Conservation (phyloP, 768 basidiomycete genomes). For the Termitomyces heimii region DNA sequence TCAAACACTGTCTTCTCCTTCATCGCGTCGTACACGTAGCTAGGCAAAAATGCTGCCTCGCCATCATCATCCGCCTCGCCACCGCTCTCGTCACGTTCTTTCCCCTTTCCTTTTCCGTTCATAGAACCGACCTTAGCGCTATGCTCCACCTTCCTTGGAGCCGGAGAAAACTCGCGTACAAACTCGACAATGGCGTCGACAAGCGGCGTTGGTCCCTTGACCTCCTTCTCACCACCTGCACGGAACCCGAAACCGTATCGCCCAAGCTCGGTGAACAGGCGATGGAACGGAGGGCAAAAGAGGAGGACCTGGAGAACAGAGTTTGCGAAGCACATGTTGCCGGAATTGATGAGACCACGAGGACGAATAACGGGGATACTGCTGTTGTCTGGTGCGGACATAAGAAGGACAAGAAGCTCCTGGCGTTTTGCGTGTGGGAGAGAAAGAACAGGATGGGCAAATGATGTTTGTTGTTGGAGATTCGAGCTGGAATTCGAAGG, state of each 20-base stretch:
- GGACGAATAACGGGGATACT: slow-evolving; percentile 38
- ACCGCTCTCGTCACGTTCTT: slow-evolving; percentile 20
- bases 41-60: slow-evolving; percentile 75
- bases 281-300: slow-evolving; percentile 84
- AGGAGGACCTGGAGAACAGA: slow-evolving; percentile 87
- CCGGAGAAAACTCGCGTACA: slow-evolving; percentile 63
- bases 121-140: slow-evolving; percentile 32
- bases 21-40: slow-evolving; percentile 87
- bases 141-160: slow-evolving; percentile 18
- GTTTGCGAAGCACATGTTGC: slow-evolving; percentile 98
- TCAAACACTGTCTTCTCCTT: slow-evolving; percentile 93
- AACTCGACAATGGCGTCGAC: slow-evolving; percentile 70
- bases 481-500: slow-evolving; percentile 9
- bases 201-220: slow-evolving; percentile 39
- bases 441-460: slow-evolving; percentile 20
- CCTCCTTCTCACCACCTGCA: slow-evolving; percentile 21
- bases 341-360: slow-evolving; percentile 86
- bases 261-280: slow-evolving; percentile 68
- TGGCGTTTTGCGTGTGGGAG: slow-evolving; percentile 22
- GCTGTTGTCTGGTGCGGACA: slow-evolving; percentile 19
- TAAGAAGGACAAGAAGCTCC: slow-evolving; percentile 53
- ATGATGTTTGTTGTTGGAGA: slow-evolving; percentile 16
- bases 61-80: slow-evolving; percentile 43
- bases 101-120: slow-evolving; percentile 28
- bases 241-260: slow-evolving; percentile 30